Evolutionary conservation across 306 rosid species (phyloP).

Genomic region (Prunus mume): DNA sequence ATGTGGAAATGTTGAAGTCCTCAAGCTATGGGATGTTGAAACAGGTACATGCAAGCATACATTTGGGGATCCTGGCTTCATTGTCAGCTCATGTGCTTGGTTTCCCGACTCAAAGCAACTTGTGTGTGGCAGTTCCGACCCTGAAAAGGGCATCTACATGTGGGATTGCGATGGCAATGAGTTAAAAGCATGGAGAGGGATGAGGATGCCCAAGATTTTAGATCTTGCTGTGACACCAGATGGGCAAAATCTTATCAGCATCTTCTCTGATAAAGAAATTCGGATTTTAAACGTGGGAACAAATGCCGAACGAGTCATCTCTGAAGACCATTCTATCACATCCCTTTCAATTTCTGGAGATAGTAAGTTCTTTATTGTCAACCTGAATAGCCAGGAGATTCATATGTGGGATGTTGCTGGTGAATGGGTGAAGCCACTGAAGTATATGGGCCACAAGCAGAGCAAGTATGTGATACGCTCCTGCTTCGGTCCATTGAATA

Average conservation of each 20-base stretch:
- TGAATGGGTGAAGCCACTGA: slow-evolving; percentile 59
- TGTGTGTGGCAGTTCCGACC: slow-evolving; percentile 85
- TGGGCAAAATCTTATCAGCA: slow-evolving; percentile 75
- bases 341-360: slow-evolving; percentile 68
- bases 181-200: slow-evolving; percentile 81
- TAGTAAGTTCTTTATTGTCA: slow-evolving; percentile 75
- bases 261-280: slow-evolving; percentile 74
- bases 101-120: slow-evolving; percentile 79
- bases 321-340: slow-evolving; percentile 63
- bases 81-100: slow-evolving; percentile 97
- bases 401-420: slow-evolving; percentile 92
- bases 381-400: slow-evolving; percentile 83
- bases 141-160: slow-evolving; percentile 81
- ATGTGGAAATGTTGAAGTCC: slow-evolving; percentile 83
- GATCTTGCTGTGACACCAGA: slow-evolving; percentile 84
- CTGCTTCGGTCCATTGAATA: slow-evolving; percentile 79
- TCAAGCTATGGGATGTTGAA: slow-evolving; percentile 93
- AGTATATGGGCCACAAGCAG: slow-evolving; percentile 60
- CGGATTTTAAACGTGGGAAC: slow-evolving; percentile 60
- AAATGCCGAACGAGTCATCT: slow-evolving; percentile 59
- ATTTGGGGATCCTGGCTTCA: slow-evolving; percentile 69
- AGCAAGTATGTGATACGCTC: slow-evolving; percentile 80
- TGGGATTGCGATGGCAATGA: slow-evolving; percentile 86
- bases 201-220: slow-evolving; percentile 79
- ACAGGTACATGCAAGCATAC: slow-evolving; percentile 89